Evolutionary conservation across 352 stramenopile species (phyloP), one percentile per base, ranked within the genome.

Genomic region (Phytopythium vexans): DNA sequence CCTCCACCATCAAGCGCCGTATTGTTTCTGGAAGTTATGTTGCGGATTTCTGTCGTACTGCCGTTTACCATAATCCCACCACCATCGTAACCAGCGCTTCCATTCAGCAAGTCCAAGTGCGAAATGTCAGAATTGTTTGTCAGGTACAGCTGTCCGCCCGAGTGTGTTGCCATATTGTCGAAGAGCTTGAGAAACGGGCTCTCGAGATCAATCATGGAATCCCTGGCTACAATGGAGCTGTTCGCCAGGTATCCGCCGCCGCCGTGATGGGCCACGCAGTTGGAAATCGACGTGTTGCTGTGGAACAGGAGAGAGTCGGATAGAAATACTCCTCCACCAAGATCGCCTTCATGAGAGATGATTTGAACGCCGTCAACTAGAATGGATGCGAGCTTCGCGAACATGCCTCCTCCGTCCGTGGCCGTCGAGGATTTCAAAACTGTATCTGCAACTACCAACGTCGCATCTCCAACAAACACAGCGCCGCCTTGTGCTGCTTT

Each of bases 181-280:
- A 52, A 32, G 10, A 52, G 12, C 4, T 27, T 27, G 21, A 27
- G 2, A 27, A 27, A 35, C 41, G n/a, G 46, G 41, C 8, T 11
- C 31, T 43, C 6, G 33, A 11, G 2, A 27, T 16, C 7, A 27
- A 27, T 27, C 21, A 27, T 52, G n/a, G 21, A 52, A 21, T 34
- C 34, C 8, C 11, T 15, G 14, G n/a, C n/a, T 38, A 27, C 10
- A 3, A 52, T 14, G 6, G 48, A 53, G 9, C 58, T 72, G 12
- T 49, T 14, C 4, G 53, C 33, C 7, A 82, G 5, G 37, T 73
- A 77, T 3, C 74, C 9, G 0, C 74, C 79, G 1, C 74, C 79
- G 6, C 79, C 79, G 41, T 27, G 21, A 27, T 27, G 21, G 1
- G 21, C 21, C 21, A 27, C 21, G 21, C 21, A 27, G 21, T 27